Percentiles rank a stretch among this genome's conserved stretches.
These are phyloP conservation scores for Diplodia intermedia DNA, from an alignment of 2,329 filamentous ascomycete species.

Conservation along the genomic window DNA sequence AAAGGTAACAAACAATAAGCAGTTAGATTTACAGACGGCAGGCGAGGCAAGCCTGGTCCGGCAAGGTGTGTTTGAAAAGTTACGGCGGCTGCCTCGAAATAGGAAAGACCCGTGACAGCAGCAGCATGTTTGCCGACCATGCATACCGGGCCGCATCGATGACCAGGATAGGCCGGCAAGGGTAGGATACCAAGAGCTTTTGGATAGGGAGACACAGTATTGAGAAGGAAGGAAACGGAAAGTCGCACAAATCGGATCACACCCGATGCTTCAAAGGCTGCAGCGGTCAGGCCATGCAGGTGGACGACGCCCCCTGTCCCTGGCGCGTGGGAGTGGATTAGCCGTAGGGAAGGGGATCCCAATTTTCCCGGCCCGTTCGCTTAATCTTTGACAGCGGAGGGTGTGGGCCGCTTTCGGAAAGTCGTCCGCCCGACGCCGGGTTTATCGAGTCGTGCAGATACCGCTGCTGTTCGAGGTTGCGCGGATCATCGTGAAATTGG, in stretches of 20 bases:
- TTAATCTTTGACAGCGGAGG: slow-evolving; percentile 29
- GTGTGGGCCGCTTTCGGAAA: slow-evolving; percentile 26
- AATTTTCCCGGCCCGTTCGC: slow-evolving; percentile 32
- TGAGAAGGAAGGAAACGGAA: slow-evolving; percentile 16
- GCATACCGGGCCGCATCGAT: slow-evolving; percentile 25
- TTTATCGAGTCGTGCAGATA: slow-evolving; percentile 27
- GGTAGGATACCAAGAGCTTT: slow-evolving; percentile 1
- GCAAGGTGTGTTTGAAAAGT: slow-evolving; percentile 10
- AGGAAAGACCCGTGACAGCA: slow-evolving; percentile 2
- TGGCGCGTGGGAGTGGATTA: slow-evolving; percentile 25
- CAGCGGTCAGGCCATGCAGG: slow-evolving; percentile 24
- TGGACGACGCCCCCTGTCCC: slow-evolving; percentile 13
- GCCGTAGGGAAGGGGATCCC: slow-evolving; percentile 32
- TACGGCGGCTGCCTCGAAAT: slow-evolving; percentile 10
- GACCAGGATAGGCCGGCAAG: slow-evolving; percentile 19
- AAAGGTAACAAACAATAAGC: slow-evolving; percentile 10
- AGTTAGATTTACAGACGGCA: slow-evolving; percentile 17
- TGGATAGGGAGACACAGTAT: slow-evolving; percentile 6
- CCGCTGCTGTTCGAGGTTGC: slow-evolving; percentile 27
- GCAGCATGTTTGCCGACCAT: slow-evolving; percentile 23
- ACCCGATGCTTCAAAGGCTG: slow-evolving; percentile 20
- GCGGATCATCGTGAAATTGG: slow-evolving; percentile 32
- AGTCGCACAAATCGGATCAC: slow-evolving; percentile 29
- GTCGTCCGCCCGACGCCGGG: slow-evolving; percentile 23
- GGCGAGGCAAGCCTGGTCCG: slow-evolving; percentile 4